phyloP scores from a whole-genome alignment of 768 basidiomycete species.

The Hypholoma sublateritium region DNA sequence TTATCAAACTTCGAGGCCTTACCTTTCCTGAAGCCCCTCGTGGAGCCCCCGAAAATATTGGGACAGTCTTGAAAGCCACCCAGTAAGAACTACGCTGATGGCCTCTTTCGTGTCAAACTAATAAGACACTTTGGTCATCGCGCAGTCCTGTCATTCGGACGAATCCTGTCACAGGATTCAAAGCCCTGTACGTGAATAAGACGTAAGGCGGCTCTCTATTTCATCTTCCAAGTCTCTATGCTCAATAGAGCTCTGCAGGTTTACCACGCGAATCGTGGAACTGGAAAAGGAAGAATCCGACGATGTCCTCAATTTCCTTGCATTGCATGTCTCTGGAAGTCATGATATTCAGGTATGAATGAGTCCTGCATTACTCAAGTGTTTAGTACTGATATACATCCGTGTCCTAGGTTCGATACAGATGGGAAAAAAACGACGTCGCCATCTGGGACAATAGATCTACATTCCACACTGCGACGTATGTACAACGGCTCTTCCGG shows the following conservation, averaged over 20 bases:
- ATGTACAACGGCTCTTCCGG: slow-evolving; percentile 7
- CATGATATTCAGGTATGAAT: slow-evolving; percentile 47
- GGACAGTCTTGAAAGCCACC: slow-evolving; percentile 44
- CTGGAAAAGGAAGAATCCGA: slow-evolving; percentile 54
- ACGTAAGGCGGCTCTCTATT: slow-evolving; percentile 26
- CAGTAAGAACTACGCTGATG: slow-evolving; percentile 35
- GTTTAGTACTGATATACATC: not conserved
- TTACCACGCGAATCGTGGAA: slow-evolving; percentile 56
- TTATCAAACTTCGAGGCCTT: slow-evolving; percentile 27
- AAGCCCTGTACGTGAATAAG: slow-evolving; percentile 54
- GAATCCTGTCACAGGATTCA: slow-evolving; percentile 61
- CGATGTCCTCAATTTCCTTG: slow-evolving; percentile 46
- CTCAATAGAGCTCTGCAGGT: slow-evolving; percentile 27
- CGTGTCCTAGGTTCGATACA: slow-evolving; percentile 37
- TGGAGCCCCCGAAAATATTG: slow-evolving; percentile 54
- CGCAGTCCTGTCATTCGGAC: slow-evolving; percentile 51
- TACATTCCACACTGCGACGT: slow-evolving; percentile 49
- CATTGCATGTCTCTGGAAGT: slow-evolving; percentile 51
- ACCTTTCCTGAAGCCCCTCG: slow-evolving; percentile 37
- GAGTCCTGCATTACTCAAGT: not conserved
- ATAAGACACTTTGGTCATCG: not conserved
- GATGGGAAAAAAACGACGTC: slow-evolving; percentile 50
- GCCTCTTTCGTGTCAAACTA: not conserved
- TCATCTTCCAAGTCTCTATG: not conserved
- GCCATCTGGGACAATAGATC: slow-evolving; percentile 65